Evolutionary conservation across 805 yeast species (phyloP), one percentile per base, ranked within the genome.

Genomic region (Ogataea haglerorum): DNA sequence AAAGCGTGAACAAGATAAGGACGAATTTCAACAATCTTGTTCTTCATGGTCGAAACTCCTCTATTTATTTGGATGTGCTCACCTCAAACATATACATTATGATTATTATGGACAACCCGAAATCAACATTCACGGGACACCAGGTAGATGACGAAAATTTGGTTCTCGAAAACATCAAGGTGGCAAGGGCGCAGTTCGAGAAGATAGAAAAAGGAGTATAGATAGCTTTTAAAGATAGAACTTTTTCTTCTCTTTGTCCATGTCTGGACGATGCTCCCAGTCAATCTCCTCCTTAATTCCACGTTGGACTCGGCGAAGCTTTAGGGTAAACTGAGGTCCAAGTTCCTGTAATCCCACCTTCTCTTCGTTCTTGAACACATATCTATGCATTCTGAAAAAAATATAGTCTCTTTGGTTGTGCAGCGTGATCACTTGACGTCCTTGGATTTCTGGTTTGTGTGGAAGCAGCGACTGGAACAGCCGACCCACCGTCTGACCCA

Each of bases 391-490:
- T 67, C 99, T 77, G 73, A 93, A 91, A 56, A 93, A 93, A 30
- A 93, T 85, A 61, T 75, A 93, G 63, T 93, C 99, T 70, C 99
- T 76, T 63, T 93, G 99, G 61, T 93, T 93, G 62, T 93, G 99
- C 58, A 93, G 67, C 0, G 99, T 93, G 21, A 93, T 83, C 32
- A 88, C 99, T 61, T 93, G 97, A 56, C 99, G 76, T 21, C 99
- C 99, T 61, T 85, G 85, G 53, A 93, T 78, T 58, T 93, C 97
- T 1, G 99, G 99, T 45, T 77, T 76, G 45, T 85, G 90, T 8
- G 99, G 99, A 65, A 91, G 88, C 30, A 93, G 69, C 1, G 95
- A 79, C 62, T 90, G 97, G 67, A 93, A 93, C 47, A 93, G 65
- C 43, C 95, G 73, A 23, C 96, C 97, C 5, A 91, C 95, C 0